Evolutionary conservation across 306 rosid species (phyloP), one percentile per base, ranked within the genome.

Genomic region (Glycine tomentella): DNA sequence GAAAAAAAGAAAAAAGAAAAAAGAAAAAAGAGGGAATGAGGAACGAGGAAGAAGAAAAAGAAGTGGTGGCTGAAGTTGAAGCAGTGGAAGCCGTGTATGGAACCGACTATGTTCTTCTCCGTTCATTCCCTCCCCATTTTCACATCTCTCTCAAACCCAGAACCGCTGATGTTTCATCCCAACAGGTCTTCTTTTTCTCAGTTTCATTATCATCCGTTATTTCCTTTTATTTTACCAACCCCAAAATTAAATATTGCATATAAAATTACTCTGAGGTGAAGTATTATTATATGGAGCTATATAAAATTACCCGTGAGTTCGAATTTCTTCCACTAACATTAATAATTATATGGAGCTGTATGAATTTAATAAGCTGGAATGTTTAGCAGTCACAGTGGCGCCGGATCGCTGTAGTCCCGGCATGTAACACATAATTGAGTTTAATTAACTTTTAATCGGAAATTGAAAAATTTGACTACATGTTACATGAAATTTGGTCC

Each of bases 71-170:
- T 13, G 95, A 93, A 81, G 86, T 91, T 62, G 97, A 93, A 83
- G 98, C 98, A 7, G 62, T 91, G 59, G 80, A 87, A 84, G 87
- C 98, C 7, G 95, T 93, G 2, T 93, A 91, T 59, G 97, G 87
- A 51, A 82, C 46, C 58, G 97, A 93, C 78, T 93, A 93, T 9
- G 16, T 73, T 44, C 67, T 93, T 15, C 69, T 91, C 11, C 72
- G 71, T 65, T 85, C 92, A 15, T 76, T 83, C 9, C 97, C 98
- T 87, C 97, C 97, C 2, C 95, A 80, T 79, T 85, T 93, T 45
- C 93, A 81, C 65, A 74, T 93, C 77, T 88, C 81, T 90, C 84
- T 90, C 83, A 91, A 87, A 74, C 98, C 98, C 59, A 90, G 95
- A 87, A 91, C 97, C 81, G 97, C 95, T 14, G 91, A 93, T 79